Evolutionary conservation across 768 basidiomycete species (phyloP), one percentile per base, ranked within the genome.

Genomic region (Astraeus odoratus): DNA sequence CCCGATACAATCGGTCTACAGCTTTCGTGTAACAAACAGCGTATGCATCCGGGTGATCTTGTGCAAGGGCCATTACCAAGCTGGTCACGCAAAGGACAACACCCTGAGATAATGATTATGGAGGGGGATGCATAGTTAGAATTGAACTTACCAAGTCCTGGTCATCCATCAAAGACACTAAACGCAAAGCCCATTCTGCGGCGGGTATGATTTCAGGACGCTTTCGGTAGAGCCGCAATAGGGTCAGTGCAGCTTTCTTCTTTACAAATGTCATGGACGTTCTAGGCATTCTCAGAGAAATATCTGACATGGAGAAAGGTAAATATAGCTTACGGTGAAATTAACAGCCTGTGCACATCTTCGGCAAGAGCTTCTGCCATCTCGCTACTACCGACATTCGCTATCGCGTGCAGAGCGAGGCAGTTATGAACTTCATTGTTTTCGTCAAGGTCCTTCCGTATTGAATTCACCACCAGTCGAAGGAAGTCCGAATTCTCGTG

Each of bases 401-500:
- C 96, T 53, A 99, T 97, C 13, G 96, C 96, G 57, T 99, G 96
- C 44, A 99, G 68, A 2, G 96, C 96, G 45, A 99, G 75, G 57
- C 96, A 98, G 57, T 97, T 98, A 66, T 87, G 87, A 51, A 96
- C 76, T 62, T 98, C 96, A 57, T 87, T 88, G 56, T 88, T 89
- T 51, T 89, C 87, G 51, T 97, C 93, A 48, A 99, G 66, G 66
- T 98, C 96, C 61, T 99, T 99, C 34, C 93, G 81, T 58, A 99
- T 96, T 25, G 94, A 97, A 61, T 99, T 99, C 64, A 98, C 93
- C 15, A 98, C 94, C 16, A 99, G 74, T 19, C 96, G 82, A 39
- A 97, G 80, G 53, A 99, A 86, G 58, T 98, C 95, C 18, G 92
- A 96, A 61, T 98, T 94, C 69, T 99, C 96, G 68, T 98, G 94